Evolutionary conservation across 139 green algal genomes (phyloP), one percentile per base, ranked within the genome.

Genomic region (Parachlorella kessleri): DNA sequence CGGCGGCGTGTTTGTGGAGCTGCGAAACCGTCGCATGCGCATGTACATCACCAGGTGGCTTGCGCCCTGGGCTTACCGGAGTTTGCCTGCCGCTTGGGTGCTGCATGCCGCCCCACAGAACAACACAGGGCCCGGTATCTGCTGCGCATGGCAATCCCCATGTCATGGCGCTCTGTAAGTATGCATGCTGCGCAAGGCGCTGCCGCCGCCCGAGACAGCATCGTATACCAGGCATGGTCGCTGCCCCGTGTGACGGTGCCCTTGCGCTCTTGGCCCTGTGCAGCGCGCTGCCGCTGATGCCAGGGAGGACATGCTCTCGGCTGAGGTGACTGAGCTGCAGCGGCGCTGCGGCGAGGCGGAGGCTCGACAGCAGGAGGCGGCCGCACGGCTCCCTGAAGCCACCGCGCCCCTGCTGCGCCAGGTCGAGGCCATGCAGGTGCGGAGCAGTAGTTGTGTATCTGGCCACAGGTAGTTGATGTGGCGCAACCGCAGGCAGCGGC

Each of bases 331-430:
- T 1, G 91, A 89, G 64, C 72, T 97, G 80, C 88, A 94, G 86
- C 75, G 84, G 54, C 85, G 90, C 24, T 92, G 87, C 59, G 89
- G 94, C 42, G 91, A 77, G 26, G 93, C 96, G 9, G 96, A 99
- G 86, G 65, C 87, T 70, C 88, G 94, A 26, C 94, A 98, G 81
- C 88, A 97, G 83, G 96, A 99, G 82, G 84, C 97, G 66, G 78
- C 88, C 1, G 71, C 87, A 28, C 92, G 90, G 72, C 79, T 99
- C 64, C 96, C 96, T 0, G 94, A 98, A 73, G 90, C 96, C 73
- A 98, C 96, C 1, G 86, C 89, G 8, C 95, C 96, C 28, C 88
- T 99, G 80, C 87, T 99, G 83, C 84, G 91, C 5, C 94, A 99
- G 87, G 93, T 99, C 30, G 93, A 98, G 79, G 88, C 92, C 3